A percentile compares a stretch with the other conserved stretches of the same genome.
Evolutionary conservation across 768 basidiomycete genomes (phyloP).

Genomic region (Neoboletus subvelutipes): DNA sequence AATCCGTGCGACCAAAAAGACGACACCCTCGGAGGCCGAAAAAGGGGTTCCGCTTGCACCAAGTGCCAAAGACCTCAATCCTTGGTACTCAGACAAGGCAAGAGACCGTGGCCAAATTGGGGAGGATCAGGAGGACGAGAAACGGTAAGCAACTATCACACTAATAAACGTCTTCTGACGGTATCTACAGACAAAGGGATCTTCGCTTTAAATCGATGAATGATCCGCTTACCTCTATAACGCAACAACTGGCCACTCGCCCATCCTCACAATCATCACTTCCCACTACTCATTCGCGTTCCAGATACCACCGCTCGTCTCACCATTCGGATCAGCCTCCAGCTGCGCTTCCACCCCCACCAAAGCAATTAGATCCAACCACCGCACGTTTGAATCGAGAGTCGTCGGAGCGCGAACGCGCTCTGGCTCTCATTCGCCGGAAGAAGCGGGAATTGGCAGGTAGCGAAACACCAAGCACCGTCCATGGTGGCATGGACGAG

Average conservation of each 20-base stretch:
- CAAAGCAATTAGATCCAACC: slow-evolving; percentile 41
- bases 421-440: slow-evolving; percentile 65
- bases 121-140: slow-evolving; percentile 35
- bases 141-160: slow-evolving; percentile 32
- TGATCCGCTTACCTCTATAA: slow-evolving; percentile 77
- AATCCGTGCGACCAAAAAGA: slow-evolving; percentile 50
- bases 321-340: slow-evolving; percentile 11
- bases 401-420: slow-evolving; percentile 71
- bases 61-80: slow-evolving; percentile 70
- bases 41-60: slow-evolving; percentile 75
- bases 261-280: slow-evolving; percentile 13
- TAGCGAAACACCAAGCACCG: slow-evolving; percentile 70
- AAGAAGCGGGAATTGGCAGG: slow-evolving; percentile 65
- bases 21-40: slow-evolving; percentile 52
- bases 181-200: slow-evolving; percentile 53
- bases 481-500: slow-evolving; percentile 44
- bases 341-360: not conserved
- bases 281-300: slow-evolving; percentile 15
- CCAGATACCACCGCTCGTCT: slow-evolving; percentile 14
- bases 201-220: slow-evolving; percentile 58
- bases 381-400: slow-evolving; percentile 68
- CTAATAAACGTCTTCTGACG: not conserved
- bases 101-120: slow-evolving; percentile 26
- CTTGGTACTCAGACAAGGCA: slow-evolving; percentile 61
- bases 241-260: slow-evolving; percentile 55